A percentile compares a stretch with the other conserved stretches of the same genome.
Evolutionary conservation across 1,139 yeast species (phyloP).

Genomic region (Suhomyces guaymorum): DNA sequence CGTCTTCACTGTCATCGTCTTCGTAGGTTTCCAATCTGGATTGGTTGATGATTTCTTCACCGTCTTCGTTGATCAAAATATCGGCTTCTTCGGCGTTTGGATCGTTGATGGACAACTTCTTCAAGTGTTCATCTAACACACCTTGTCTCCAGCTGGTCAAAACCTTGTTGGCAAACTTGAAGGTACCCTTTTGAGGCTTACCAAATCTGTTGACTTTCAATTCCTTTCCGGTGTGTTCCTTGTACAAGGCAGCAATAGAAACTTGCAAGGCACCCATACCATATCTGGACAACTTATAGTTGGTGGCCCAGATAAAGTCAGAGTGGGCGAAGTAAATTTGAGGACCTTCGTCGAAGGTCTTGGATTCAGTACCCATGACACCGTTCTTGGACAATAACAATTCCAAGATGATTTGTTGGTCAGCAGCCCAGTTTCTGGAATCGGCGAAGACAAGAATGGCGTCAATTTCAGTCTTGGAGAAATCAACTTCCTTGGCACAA

Average conservation of each 20-base stretch:
- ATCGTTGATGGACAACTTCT: conserved; percentile 49
- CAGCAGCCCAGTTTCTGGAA: conserved; percentile 87
- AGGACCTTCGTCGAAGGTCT: conserved; percentile 75
- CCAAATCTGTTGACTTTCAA: conserved; percentile 78
- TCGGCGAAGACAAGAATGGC: conserved; percentile 81
- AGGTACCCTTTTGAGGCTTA: conserved; percentile 83
- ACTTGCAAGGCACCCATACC: conserved; percentile 92
- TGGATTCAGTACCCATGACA: conserved; percentile 75
- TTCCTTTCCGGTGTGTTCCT: conserved; percentile 79
- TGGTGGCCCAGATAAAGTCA: conserved; percentile 87
- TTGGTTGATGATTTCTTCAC: conserved; percentile 50
- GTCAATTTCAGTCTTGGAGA: conserved; percentile 61
- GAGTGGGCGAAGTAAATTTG: conserved; percentile 83
- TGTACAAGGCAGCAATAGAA: conserved; percentile 76
- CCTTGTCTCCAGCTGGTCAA: conserved; percentile 76
- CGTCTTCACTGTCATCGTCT: conserved; percentile 29
- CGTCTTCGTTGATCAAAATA: conserved; percentile 48
- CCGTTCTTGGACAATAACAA: conserved; percentile 72
- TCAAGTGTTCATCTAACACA: conserved; percentile 70
- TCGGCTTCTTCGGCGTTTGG: conserved; percentile 50
- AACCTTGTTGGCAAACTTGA: conserved; percentile 75
- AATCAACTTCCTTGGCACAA: conserved; percentile 61
- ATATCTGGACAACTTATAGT: conserved; percentile 73
- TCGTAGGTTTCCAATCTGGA: conserved; percentile 41
- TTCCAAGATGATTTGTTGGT: conserved; percentile 82